Conservation (phyloP, 2,329 filamentous ascomycete genomes). For the Colletotrichum lupini region DNA sequence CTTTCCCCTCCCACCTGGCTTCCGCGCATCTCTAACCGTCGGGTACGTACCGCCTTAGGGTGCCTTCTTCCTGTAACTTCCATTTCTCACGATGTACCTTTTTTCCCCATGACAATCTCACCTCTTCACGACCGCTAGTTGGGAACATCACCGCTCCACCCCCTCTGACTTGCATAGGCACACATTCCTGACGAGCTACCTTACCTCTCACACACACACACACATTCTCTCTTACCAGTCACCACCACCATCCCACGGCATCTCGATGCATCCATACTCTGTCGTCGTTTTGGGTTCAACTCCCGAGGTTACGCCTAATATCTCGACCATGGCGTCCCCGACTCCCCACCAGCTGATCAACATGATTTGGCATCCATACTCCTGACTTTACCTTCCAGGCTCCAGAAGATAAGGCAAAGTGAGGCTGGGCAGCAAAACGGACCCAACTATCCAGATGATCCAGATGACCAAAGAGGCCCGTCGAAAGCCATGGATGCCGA, state of each 20-base stretch:
- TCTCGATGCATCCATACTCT: neutral
- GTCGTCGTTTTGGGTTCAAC: neutral
- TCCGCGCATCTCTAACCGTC: neutral
- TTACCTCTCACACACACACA: neutral
- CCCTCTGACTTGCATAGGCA: conserved; percentile 7
- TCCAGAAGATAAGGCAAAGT: conserved; percentile 5
- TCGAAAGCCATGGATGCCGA: conserved; percentile 23
- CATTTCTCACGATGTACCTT: neutral
- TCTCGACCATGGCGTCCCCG: neutral
- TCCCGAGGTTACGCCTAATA: neutral
- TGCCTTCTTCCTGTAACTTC: neutral
- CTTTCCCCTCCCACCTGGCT: no score
- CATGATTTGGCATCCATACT: neutral
- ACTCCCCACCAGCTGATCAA: neutral
- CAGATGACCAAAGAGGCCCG: conserved; percentile 16
- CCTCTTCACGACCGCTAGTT: neutral
- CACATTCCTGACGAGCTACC: neutral
- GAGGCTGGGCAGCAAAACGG: neutral
- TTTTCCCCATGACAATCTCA: neutral
- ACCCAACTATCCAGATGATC: neutral
- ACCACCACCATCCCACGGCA: neutral
- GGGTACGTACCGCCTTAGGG: neutral
- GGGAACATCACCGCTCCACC: neutral
- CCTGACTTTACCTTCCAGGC: neutral
- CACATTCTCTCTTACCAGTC: neutral